Evolutionary conservation across 2,329 filamentous ascomycete genomes (phyloP).

Genomic region (Colletotrichum shisoi): DNA sequence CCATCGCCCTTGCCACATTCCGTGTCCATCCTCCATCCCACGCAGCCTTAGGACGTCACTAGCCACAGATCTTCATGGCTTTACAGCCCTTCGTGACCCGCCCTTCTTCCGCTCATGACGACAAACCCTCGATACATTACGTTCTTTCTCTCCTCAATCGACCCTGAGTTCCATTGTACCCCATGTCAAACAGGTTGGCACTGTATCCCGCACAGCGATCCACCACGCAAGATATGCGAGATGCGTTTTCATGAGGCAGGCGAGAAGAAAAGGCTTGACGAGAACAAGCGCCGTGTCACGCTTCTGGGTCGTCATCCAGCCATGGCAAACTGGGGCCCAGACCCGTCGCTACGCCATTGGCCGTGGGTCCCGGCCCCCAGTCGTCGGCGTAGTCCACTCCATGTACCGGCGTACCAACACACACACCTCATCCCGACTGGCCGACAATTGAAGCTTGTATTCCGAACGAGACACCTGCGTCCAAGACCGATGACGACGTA

Average conservation of each 20-base stretch:
- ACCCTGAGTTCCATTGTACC: conserved; percentile 3
- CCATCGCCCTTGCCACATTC: conserved; percentile 17
- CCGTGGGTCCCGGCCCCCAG: conserved; percentile 12
- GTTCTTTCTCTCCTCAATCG: conserved; percentile 1
- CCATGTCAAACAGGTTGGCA: not conserved
- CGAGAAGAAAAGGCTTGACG: conserved; percentile 24
- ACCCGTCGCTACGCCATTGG: conserved; percentile 11
- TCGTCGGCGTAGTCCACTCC: conserved; percentile 30
- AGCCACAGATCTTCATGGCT: conserved; percentile 38
- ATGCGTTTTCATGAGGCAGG: not conserved
- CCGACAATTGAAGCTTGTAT: conserved; percentile 35
- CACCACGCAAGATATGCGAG: conserved; percentile 10
- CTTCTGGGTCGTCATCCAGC: conserved; percentile 32
- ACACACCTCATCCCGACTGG: conserved; percentile 28
- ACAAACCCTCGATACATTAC: conserved; percentile 20
- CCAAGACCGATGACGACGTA: conserved; percentile 41
- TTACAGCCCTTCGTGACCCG: conserved; percentile 31
- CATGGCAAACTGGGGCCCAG: conserved; percentile 29
- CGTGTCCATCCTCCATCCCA: not conserved
- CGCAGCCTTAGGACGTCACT: conserved; percentile 39
- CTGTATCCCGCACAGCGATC: not conserved
- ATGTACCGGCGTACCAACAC: conserved; percentile 24
- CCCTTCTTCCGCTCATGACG: conserved; percentile 26
- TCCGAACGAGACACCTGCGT: conserved; percentile 27
- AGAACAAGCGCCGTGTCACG: conserved; percentile 35